Evolutionary conservation across 176 grass and related monocot genomes (phyloP), one percentile per base, ranked within the genome.

Genomic region (Phragmites australis): DNA sequence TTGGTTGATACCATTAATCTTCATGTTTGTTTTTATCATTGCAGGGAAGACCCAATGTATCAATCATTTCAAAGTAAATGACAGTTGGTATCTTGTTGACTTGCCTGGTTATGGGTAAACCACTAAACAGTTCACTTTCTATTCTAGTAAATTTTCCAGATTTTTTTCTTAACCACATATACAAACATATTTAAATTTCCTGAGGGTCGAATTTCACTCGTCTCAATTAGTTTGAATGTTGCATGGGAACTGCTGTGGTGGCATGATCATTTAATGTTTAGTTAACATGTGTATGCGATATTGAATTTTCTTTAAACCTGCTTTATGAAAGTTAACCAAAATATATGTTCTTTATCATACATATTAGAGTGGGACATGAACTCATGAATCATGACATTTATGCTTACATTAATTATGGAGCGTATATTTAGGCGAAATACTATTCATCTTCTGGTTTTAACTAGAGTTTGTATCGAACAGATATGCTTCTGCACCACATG

Each of bases 61-160:
- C 81, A 98, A 98, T 83, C 95, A 98, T 89, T 98, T 98, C 64
- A 88, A 86, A 78, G 92, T 98, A 89, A 98, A 98, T 70, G 95
- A 98, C 60, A 89, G 86, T 57, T 98, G 95, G 95, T 98, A 91
- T 84, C 90, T 98, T 58, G 95, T 98, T 63, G 95, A 98, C 80
- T 87, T 98, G 67, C 95, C 95, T 89, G 95, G 95, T 56, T 98
- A 94, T 81, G 95, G 92, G 95, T 98, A 94, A 61, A 22, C 42
- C 72, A 68, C 44, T 70, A 57, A 57, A 74, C 43, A 68, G 18
- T 65, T 47, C 59, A 70, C 73, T 65, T 80, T 30, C 16, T 64
- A 9, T 69, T 82, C 26, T 73, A 9, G 39, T 49, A 23, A 55
- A n/a, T 48, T 69, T 72, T 30, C 23, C 0, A n/a, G 39, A 7